Evolutionary conservation across 1,284 basidiomycete genomes (phyloP), one percentile per base, ranked within the genome.

Genomic region (Austroboletus niveus): DNA sequence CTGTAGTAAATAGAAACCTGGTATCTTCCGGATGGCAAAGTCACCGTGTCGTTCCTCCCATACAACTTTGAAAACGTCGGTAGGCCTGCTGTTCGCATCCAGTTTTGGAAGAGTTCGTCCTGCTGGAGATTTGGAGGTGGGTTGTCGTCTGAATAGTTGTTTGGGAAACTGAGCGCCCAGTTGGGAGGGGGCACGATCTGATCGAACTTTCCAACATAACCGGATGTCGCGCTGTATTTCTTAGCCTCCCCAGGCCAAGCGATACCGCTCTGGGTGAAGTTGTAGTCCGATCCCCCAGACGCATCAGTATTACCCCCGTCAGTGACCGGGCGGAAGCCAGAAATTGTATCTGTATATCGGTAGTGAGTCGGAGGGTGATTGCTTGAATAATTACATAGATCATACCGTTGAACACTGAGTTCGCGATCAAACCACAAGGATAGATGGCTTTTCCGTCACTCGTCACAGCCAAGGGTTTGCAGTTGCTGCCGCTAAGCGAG

Each of bases 11-110:
- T 82, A 36, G 77, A 73, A 48, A 98, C 80, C 58, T 81, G 73
- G 69, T 99, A 99, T 36, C 73, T 78, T 6, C 94, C 97, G 44
- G 82, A 77, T 10, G 65, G 60, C 78, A 99, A 85, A 38, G 75
- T 75, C 31, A 86, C 77, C 30, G 81, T 70, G 65, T 98, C 96
- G 70, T 98, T 98, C 54, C 97, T 79, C 29, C 87, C 94, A 69
- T 91, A 98, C 20, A 98, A 75, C 73, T 98, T 98, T 41, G 93
- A 86, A 74, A 99, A 99, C 1, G 95, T 98, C 1, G 97, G 96
- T 49, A 99, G 74, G 22, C 95, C 96, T 1, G 97, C 93, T 2
- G 94, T 96, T 55, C 96, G 85, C 97, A 99, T 99, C 97, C 97
- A 99, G 61, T 98, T 95, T 73, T 98, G 94, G 77, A 99, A 98